Conservation (phyloP, 2,329 filamentous ascomycete species). For the Ceratocystis destructans region DNA sequence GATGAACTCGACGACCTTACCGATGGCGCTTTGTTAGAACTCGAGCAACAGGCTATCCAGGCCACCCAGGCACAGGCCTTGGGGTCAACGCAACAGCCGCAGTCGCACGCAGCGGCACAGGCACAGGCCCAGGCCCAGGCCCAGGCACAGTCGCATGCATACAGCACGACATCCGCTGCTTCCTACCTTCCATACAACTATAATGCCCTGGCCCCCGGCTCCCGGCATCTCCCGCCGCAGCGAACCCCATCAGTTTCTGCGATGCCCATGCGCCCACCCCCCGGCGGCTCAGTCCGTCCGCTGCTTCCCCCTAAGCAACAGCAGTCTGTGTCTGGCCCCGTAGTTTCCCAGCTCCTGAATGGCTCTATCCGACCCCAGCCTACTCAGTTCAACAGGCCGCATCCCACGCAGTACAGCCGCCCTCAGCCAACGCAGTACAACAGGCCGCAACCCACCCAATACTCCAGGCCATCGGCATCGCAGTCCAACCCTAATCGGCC, state of each 20-base stretch:
- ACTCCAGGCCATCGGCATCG: background rate
- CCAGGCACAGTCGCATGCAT: too few relatives aligned
- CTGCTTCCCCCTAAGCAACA: conserved; percentile 16
- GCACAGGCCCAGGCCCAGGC: background rate
- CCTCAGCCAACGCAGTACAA: conserved; percentile 9
- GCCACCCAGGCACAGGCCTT: conserved; percentile 36
- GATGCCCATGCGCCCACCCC: background rate
- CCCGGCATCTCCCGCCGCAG: conserved; percentile 7
- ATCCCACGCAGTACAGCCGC: conserved; percentile 32
- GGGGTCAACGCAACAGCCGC: background rate
- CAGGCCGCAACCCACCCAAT: background rate
- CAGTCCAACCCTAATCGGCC: conserved; percentile 8
- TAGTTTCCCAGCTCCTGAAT: conserved; percentile 2
- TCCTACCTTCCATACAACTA: background rate
- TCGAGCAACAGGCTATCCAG: conserved; percentile 50
- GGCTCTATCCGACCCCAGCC: conserved; percentile 21
- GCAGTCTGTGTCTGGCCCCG: conserved; percentile 15
- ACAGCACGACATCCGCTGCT: too few relatives aligned
- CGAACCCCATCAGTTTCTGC: background rate
- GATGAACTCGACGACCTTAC: conserved; percentile 50
- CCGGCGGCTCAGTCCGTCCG: conserved; percentile 10
- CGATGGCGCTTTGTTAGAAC: conserved; percentile 43
- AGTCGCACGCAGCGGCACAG: background rate
- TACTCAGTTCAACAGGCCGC: conserved; percentile 25
- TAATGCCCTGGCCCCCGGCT: background rate